Percentiles rank a stretch among this genome's conserved stretches.
phyloP scores from a whole-genome alignment of 2,329 filamentous ascomycete genomes.

The Colletotrichum plurivorum region DNA sequence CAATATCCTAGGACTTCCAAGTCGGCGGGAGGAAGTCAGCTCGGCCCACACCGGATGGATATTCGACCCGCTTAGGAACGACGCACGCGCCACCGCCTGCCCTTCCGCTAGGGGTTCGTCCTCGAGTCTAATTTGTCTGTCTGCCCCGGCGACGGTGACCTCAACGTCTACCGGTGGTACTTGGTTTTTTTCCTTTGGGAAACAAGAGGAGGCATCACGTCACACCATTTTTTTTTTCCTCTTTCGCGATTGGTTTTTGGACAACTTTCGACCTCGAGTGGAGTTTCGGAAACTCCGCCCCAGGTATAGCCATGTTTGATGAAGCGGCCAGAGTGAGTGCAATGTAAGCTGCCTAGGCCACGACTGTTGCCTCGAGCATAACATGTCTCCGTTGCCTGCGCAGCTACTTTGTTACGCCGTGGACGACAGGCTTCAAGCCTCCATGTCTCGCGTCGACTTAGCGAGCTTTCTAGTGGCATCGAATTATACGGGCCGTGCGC shows the following conservation, averaged over 20 bases:
- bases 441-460: slow-evolving; percentile 2
- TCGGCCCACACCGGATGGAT: slow-evolving; percentile 29
- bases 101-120: slow-evolving; percentile 7
- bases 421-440: neutral
- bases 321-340: too few relatives aligned
- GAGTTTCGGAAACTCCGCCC: too few relatives aligned
- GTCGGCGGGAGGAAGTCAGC: slow-evolving; percentile 26
- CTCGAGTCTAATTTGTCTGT: too few relatives aligned
- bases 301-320: too few relatives aligned
- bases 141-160: too few relatives aligned
- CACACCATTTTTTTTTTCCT: too few relatives aligned
- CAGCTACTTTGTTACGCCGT: neutral
- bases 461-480: neutral
- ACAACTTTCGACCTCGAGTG: too few relatives aligned
- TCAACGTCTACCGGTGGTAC: neutral
- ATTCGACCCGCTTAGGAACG: slow-evolving; percentile 21
- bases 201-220: neutral
- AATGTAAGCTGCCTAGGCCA: too few relatives aligned
- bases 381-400: neutral
- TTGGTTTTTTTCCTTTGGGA: neutral
- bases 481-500: slow-evolving; percentile 1
- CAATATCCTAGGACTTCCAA: slow-evolving; percentile 1
- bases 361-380: neutral
- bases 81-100: slow-evolving; percentile 8
- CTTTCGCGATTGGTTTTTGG: too few relatives aligned